These are phyloP conservation scores for Fonsecaea monophora DNA, from an alignment of 2,329 filamentous ascomycete species.

Conservation along the genomic window DNA sequence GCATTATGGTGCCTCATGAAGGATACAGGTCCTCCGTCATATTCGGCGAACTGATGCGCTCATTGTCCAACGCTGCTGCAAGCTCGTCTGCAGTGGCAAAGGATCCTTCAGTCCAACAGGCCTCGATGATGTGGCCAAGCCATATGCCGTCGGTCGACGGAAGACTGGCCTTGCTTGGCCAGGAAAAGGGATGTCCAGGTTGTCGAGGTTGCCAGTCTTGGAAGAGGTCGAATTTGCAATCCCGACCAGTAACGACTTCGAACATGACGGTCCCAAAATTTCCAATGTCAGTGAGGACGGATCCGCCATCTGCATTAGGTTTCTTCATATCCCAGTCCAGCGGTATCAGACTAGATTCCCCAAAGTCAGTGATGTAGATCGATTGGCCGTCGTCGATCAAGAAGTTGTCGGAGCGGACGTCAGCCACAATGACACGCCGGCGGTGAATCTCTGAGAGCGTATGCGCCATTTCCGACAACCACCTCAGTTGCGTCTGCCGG, in stretches of 20 bases:
- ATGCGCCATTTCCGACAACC: constrained; percentile 26
- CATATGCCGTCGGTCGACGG: constrained; percentile 41
- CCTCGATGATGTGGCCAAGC: constrained; percentile 42
- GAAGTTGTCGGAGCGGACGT: constrained; percentile 32
- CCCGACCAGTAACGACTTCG: constrained; percentile 40
- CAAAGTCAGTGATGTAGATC: constrained; percentile 44
- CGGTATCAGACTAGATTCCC: constrained; percentile 40
- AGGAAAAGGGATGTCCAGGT: constrained; percentile 33
- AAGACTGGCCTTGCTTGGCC: constrained; percentile 40
- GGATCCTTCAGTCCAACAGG: constrained; percentile 39
- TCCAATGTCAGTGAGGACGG: constrained; percentile 44
- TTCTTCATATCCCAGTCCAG: constrained; percentile 40
- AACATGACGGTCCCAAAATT: constrained; percentile 45
- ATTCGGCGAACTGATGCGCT: too few relatives aligned
- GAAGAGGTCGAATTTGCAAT: constrained; percentile 42
- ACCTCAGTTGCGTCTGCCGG: constrained; percentile 22
- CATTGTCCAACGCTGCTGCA: constrained; percentile 30
- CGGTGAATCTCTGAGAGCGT: constrained; percentile 29
- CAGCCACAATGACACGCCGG: constrained; percentile 29
- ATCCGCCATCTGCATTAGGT: constrained; percentile 41
- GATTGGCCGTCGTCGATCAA: constrained; percentile 38
- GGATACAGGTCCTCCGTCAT: too few relatives aligned
- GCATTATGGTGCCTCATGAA: too few relatives aligned
- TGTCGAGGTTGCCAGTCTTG: constrained; percentile 31
- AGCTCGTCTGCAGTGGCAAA: constrained; percentile 35